Evolutionary conservation across 441 rosid species (phyloP).

Genomic region (Biscutella laevigata): DNA sequence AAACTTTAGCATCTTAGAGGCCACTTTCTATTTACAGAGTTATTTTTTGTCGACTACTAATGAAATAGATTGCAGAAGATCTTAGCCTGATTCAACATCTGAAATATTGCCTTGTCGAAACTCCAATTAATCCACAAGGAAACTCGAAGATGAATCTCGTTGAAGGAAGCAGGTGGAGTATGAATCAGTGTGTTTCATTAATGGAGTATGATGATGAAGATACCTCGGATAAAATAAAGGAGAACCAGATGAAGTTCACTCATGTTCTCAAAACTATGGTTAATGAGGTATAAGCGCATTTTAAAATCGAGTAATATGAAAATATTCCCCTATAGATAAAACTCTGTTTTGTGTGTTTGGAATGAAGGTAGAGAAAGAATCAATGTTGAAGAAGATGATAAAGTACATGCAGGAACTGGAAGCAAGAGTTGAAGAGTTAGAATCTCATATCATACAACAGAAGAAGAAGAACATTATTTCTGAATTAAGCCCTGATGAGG

Average conservation of each 20-base stretch:
- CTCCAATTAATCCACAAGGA: no score
- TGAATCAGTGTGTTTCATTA: neutral
- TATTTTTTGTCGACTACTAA: no score
- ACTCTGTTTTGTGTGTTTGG: neutral
- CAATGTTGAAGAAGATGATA: conserved; percentile 42
- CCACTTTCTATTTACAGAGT: no score
- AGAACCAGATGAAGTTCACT: conserved; percentile 36
- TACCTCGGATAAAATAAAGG: conserved; percentile 22
- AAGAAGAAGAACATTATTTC: neutral
- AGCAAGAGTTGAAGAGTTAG: conserved; percentile 51
- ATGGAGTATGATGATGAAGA: neutral
- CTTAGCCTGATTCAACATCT: conserved; percentile 48
- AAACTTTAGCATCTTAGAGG: neutral
- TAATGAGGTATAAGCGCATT: conserved; percentile 31
- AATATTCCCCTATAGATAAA: no score
- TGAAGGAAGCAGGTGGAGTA: conserved; percentile 22
- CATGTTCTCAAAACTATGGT: conserved; percentile 37
- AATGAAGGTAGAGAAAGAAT: conserved; percentile 41
- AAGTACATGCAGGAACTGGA: conserved; percentile 41
- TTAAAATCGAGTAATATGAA: no score
- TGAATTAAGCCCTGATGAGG: conserved; percentile 32
- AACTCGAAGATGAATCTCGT: conserved; percentile 24
- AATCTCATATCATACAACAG: conserved; percentile 39
- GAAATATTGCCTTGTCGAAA: conserved; percentile 47
- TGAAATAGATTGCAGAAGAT: conserved; percentile 49